Percentiles rank a stretch among this genome's conserved stretches.
Conservation (phyloP, 768 basidiomycete genomes). For the Strobilomyces confusus region DNA sequence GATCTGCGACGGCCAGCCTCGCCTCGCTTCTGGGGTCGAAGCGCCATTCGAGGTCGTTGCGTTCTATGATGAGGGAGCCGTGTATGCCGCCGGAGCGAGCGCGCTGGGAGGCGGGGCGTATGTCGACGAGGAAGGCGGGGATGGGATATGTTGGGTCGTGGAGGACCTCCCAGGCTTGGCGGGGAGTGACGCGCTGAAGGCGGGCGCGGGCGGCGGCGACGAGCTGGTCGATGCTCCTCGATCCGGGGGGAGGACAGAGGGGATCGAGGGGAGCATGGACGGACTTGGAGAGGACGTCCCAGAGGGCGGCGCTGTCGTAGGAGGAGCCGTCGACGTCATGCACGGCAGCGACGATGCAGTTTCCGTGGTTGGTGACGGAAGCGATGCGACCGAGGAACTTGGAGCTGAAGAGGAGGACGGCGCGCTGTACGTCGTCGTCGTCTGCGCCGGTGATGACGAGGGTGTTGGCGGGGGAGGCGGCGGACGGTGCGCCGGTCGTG, state of each 20-base stretch:
- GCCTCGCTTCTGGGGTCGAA: constrained; percentile 66
- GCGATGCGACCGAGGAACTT: constrained; percentile 67
- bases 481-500: constrained; percentile 39
- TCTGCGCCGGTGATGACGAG: constrained; percentile 59
- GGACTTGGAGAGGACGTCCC: constrained; percentile 68
- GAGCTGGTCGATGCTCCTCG: constrained; percentile 53
- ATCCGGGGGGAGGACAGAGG: constrained; percentile 58
- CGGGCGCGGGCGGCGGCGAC: constrained; percentile 57
- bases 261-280: constrained; percentile 58
- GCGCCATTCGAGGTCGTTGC: constrained; percentile 76
- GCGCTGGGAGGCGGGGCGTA: constrained; percentile 63
- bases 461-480: constrained; percentile 34
- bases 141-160: constrained; percentile 47
- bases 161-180: constrained; percentile 58
- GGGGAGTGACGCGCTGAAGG: constrained; percentile 59
- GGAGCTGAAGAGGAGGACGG: constrained; percentile 57
- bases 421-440: constrained; percentile 57
- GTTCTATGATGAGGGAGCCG: constrained; percentile 69
- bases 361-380: constrained; percentile 33
- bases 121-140: constrained; percentile 75
- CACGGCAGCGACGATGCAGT: constrained; percentile 43
- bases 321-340: constrained; percentile 49
- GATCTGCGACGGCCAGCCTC: constrained; percentile 61
- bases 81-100: constrained; percentile 53
- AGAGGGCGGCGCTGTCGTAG: constrained; percentile 64